Conservation (phyloP, 176 grass and related monocot genomes). For the Bonia amplexicaulis region DNA sequence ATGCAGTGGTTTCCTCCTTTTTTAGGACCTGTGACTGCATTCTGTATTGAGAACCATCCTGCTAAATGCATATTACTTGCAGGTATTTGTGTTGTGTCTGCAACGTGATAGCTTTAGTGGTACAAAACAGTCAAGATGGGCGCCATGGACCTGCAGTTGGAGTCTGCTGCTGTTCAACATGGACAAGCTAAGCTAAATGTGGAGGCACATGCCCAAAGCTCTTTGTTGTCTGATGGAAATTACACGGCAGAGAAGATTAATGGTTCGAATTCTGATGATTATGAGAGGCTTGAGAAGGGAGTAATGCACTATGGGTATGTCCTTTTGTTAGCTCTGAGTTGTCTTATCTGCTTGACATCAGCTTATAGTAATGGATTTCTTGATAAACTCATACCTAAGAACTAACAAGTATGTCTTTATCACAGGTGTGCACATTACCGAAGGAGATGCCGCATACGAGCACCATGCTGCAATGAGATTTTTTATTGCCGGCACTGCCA, state of each 20-base stretch:
- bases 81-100: conserved; percentile 71
- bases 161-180: conserved; percentile 34
- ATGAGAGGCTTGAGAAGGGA: conserved; percentile 45
- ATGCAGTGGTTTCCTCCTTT: conserved; percentile 32
- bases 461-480: conserved; percentile 77
- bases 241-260: conserved; percentile 17
- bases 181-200: conserved; percentile 27
- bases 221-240: conserved; percentile 10
- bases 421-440: conserved; percentile 74
- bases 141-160: conserved; percentile 7
- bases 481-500: conserved; percentile 94
- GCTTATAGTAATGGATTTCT: background rate
- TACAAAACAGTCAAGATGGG: conserved; percentile 43
- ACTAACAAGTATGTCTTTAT: conserved; percentile 19
- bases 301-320: conserved; percentile 90
- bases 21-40: conserved; percentile 46
- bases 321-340: background rate
- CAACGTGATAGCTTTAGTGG: conserved; percentile 12
- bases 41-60: conserved; percentile 45
- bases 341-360: background rate
- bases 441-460: conserved; percentile 71
- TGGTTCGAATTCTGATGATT: conserved; percentile 16
- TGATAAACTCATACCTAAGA: background rate
- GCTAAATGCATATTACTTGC: conserved; percentile 70
- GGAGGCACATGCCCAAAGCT: conserved; percentile 1